phyloP scores from a whole-genome alignment of 2,329 filamentous ascomycete genomes.

The Ceratocystis ficicola region DNA sequence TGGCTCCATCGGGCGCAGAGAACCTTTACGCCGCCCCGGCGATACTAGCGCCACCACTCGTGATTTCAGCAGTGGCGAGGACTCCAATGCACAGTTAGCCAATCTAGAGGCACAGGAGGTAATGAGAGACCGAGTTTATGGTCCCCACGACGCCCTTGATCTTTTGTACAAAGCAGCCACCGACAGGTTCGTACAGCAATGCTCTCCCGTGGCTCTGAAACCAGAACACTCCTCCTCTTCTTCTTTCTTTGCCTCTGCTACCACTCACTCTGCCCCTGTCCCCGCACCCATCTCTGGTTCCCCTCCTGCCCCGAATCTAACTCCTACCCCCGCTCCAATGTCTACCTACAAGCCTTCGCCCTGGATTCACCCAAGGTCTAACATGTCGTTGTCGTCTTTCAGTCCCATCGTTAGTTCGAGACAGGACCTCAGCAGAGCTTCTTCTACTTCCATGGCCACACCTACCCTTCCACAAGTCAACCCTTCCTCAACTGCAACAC shows the following conservation, averaged over 20 bases:
- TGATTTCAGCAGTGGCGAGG: slow-evolving; percentile 32
- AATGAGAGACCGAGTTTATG: slow-evolving; percentile 65
- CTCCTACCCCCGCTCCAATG: neutral
- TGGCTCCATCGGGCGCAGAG: slow-evolving; percentile 50
- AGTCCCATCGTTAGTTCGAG: slow-evolving; percentile 26
- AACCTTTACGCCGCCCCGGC: slow-evolving; percentile 53
- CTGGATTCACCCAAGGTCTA: slow-evolving; percentile 64
- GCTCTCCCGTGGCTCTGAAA: slow-evolving; percentile 22
- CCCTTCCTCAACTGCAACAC: slow-evolving; percentile 7
- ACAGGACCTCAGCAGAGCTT: slow-evolving; percentile 21
- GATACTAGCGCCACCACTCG: slow-evolving; percentile 29
- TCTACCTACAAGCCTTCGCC: slow-evolving; percentile 29
- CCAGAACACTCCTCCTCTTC: neutral
- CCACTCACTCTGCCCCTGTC: neutral
- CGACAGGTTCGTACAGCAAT: slow-evolving; percentile 38
- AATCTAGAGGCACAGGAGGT: slow-evolving; percentile 53
- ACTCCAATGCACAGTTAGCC: slow-evolving; percentile 49
- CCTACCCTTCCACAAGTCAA: slow-evolving; percentile 1
- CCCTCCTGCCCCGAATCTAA: neutral
- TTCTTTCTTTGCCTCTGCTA: neutral
- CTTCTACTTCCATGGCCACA: slow-evolving; percentile 13
- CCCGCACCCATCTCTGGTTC: neutral
- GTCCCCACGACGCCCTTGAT: slow-evolving; percentile 84
- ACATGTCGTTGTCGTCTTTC: slow-evolving; percentile 62
- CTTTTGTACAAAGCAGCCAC: slow-evolving; percentile 78